Evolutionary conservation across 164 flowering plant genomes (phyloP), one percentile per base, ranked within the genome.

Genomic region (Amborella trichopoda): DNA sequence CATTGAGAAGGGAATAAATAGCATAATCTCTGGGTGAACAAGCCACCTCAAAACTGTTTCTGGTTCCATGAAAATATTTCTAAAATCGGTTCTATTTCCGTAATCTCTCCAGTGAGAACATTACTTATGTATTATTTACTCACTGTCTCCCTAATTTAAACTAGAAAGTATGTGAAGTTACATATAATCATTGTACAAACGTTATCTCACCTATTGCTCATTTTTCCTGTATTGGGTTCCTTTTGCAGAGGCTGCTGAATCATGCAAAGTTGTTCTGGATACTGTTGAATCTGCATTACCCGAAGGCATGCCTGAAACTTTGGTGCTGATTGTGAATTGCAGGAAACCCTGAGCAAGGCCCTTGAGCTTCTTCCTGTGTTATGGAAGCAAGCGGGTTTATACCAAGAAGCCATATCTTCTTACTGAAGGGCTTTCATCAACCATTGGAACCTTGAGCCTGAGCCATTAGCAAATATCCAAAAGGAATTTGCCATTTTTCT

Each of bases 191-290:
- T n/a, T n/a, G n/a, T n/a, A n/a, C n/a, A n/a, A n/a, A n/a, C n/a
- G n/a, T n/a, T n/a, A n/a, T n/a, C n/a, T n/a, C n/a, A n/a, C n/a
- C 19, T 37, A 2, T 2, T 14, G 16, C 19, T 5, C 3, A n/a
- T 37, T 37, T 37, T 14, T 37, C 41, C 5, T 10, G 8, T 37
- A 5, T 8, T 5, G 19, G 46, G 56, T 34, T 22, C 40, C 55
- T 63, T 68, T 63, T 82, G 68, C 84, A 91, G 96, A 91, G 63
- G 96, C 99, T 62, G 95, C 95, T 68, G 76, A 70, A 54, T 71
- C 93, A 44, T 91, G 98, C 71, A 75, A 75, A 66, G 62, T 68
- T 45, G 72, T 91, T 28, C 54, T 91, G 62, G 96, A 91, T 59
- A 77, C 86, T 26, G 70, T 87, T 48, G 95, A 87, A 54, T 72